phyloP scores from a whole-genome alignment of 306 rosid genomes.

The Quercus gilva region DNA sequence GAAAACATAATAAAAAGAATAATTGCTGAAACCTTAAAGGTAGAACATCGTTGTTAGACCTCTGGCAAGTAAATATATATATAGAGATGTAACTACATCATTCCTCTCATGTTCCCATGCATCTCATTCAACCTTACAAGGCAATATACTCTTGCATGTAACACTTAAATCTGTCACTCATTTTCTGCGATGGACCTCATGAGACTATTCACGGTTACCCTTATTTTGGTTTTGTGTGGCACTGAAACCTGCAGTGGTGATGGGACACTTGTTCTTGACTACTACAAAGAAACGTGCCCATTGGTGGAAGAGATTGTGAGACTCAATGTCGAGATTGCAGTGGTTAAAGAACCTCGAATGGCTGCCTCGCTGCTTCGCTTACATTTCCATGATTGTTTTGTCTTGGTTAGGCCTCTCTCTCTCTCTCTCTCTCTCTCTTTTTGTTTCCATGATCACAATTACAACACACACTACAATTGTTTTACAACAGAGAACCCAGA shows the following conservation, averaged over 20 bases:
- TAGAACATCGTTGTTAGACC: constrained; percentile 15
- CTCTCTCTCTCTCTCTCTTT: neutral
- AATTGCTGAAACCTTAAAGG: constrained; percentile 15
- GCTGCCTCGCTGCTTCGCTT: constrained; percentile 89
- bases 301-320: constrained; percentile 67
- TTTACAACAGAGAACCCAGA: too few species aligned
- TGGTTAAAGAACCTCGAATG: constrained; percentile 68
- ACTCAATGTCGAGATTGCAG: constrained; percentile 51
- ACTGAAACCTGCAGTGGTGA: constrained; percentile 8
- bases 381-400: constrained; percentile 95
- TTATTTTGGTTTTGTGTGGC: constrained; percentile 27
- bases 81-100: neutral
- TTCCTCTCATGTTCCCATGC: neutral
- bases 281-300: constrained; percentile 72
- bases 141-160: neutral
- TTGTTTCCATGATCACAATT: too few species aligned
- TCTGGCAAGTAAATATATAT: neutral
- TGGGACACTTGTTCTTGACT: constrained; percentile 49
- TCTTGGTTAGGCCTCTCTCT: constrained; percentile 36
- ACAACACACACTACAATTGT: too few species aligned
- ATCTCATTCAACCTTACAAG: neutral
- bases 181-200: constrained; percentile 37
- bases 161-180: neutral
- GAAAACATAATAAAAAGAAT: constrained; percentile 37
- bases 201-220: constrained; percentile 19